phyloP scores from a whole-genome alignment of 2,329 filamentous ascomycete genomes.

The Trichoderma sp. region DNA sequence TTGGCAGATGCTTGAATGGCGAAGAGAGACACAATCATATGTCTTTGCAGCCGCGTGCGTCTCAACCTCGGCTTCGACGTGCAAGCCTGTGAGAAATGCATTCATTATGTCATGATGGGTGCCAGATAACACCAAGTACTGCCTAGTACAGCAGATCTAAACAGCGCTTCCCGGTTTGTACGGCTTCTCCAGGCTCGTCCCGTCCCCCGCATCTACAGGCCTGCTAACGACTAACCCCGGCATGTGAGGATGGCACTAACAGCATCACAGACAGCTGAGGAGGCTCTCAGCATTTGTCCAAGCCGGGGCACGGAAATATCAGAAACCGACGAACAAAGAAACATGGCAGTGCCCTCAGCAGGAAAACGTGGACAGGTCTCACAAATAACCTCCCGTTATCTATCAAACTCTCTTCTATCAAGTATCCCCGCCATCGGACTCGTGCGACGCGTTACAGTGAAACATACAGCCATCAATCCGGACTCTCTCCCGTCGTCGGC shows the following conservation, averaged over 20 bases:
- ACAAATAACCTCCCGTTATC: too few relatives aligned
- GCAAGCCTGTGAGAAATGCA: background rate
- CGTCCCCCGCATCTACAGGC: conserved; percentile 11
- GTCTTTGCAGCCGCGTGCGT: background rate
- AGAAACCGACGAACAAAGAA: background rate
- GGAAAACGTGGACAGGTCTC: too few relatives aligned
- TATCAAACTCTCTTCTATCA: background rate
- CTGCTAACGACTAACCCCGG: background rate
- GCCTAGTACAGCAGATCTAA: background rate
- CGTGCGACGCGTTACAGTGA: background rate
- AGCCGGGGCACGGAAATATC: too few relatives aligned
- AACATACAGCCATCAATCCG: background rate
- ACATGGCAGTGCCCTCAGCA: too few relatives aligned
- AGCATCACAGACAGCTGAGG: background rate
- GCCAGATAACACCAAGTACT: background rate
- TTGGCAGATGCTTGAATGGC: background rate
- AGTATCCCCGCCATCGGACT: background rate
- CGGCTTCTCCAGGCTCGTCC: background rate
- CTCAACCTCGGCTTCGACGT: background rate
- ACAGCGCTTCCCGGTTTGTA: background rate
- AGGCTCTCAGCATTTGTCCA: background rate
- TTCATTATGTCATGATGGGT: background rate
- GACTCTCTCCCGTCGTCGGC: background rate
- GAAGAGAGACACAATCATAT: background rate
- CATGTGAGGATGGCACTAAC: conserved; percentile 21